Evolutionary conservation across 2,329 filamentous ascomycete species (phyloP).

Genomic region (Penicillium sp.): DNA sequence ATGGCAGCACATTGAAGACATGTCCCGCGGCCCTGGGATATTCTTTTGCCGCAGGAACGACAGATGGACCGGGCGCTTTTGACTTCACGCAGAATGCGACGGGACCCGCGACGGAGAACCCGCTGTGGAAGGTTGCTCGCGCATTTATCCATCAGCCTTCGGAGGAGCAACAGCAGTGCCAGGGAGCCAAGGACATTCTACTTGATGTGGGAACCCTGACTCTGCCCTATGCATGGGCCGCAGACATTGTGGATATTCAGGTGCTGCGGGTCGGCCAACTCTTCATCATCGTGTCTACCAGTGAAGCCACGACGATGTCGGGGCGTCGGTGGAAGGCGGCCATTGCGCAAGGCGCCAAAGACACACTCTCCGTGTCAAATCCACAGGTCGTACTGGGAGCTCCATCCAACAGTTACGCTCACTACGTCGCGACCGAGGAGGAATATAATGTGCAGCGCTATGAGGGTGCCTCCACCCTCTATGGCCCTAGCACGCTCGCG

Average conservation of each 20-base stretch:
- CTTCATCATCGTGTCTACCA: slow-evolving; percentile 79
- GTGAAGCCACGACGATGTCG: slow-evolving; percentile 90
- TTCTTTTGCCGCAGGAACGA: slow-evolving; percentile 89
- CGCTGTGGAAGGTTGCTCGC: slow-evolving; percentile 78
- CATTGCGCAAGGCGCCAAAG: slow-evolving; percentile 58
- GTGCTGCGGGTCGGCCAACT: slow-evolving; percentile 81
- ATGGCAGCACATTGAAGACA: slow-evolving; percentile 65
- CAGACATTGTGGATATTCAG: slow-evolving; percentile 90
- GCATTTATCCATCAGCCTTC: slow-evolving; percentile 71
- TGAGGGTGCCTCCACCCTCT: slow-evolving; percentile 91
- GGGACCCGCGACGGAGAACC: slow-evolving; percentile 69
- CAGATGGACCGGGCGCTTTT: slow-evolving; percentile 86
- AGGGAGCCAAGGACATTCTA: slow-evolving; percentile 79
- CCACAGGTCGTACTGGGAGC: slow-evolving; percentile 83
- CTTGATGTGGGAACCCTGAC: slow-evolving; percentile 84
- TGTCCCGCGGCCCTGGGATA: slow-evolving; percentile 89
- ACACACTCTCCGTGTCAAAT: slow-evolving; percentile 51
- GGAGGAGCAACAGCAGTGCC: slow-evolving; percentile 71
- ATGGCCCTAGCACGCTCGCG: slow-evolving; percentile 76
- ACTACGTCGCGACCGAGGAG: slow-evolving; percentile 77
- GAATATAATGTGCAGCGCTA: slow-evolving; percentile 86
- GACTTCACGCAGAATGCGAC: slow-evolving; percentile 90
- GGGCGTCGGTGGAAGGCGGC: slow-evolving; percentile 82
- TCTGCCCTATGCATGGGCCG: slow-evolving; percentile 80
- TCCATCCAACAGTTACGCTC: slow-evolving; percentile 87